Conservation (phyloP, 352 stramenopile genomes). For the Blastocystis sp. region DNA sequence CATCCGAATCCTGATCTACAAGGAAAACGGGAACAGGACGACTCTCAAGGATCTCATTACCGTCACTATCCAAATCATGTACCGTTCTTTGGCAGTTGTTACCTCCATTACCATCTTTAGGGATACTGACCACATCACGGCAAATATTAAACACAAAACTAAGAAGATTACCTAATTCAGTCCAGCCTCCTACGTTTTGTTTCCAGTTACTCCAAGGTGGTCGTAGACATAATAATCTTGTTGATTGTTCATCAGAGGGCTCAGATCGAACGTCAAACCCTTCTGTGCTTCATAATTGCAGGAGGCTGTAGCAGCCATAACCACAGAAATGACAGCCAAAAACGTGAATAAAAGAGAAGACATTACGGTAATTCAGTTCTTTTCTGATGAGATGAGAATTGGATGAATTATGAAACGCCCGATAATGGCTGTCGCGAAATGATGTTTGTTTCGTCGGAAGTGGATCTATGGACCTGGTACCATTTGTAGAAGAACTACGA, state of each 20-base stretch:
- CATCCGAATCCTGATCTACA: not conserved
- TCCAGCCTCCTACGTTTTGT: slow-evolving; percentile 9
- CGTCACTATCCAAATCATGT: not conserved
- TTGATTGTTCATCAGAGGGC: not conserved
- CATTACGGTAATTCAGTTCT: not conserved
- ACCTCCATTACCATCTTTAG: slow-evolving; percentile 17
- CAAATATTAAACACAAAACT: slow-evolving; percentile 57
- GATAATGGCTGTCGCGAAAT: not conserved
- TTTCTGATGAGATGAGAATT: not conserved
- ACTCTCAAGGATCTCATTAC: not conserved
- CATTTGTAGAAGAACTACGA: too few relatives aligned
- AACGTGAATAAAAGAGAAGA: not conserved
- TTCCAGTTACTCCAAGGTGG: not conserved
- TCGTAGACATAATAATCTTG: slow-evolving; percentile 8
- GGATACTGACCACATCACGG: slow-evolving; percentile 30
- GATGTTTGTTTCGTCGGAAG: too few relatives aligned
- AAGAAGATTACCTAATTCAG: not conserved
- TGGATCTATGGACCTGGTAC: too few relatives aligned
- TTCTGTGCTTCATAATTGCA: not conserved
- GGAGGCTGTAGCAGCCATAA: not conserved
- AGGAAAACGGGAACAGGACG: slow-evolving; percentile 29
- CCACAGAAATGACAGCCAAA: not conserved
- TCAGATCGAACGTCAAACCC: slow-evolving; percentile 6
- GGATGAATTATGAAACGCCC: not conserved
- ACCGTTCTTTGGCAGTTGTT: slow-evolving; percentile 12